Base-by-base conservation (phyloP, 306 rosid species). In the Casuarina glauca region DNA sequence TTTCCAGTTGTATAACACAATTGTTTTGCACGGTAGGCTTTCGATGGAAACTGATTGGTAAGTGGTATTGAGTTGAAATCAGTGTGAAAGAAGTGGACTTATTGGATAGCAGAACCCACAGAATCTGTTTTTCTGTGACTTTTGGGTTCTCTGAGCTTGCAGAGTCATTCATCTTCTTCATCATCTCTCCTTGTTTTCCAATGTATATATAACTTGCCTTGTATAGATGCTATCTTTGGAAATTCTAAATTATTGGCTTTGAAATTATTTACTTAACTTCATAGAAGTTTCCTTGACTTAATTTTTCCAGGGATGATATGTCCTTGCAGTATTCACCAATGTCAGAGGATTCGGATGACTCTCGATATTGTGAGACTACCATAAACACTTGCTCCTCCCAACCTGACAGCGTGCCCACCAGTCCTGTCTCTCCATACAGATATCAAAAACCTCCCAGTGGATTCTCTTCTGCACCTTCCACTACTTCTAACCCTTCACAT, bases 311-410 rank as follows among this genome's bases (percentile, higher is more conserved):
- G 88, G 99, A 95, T 85, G 97, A 95, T 52, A 80, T 93, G 89
- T 82, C 87, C 60, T 76, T 81, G 39, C 97, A 91, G 74, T 93
- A 93, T 83, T 95, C 98, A 70, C 99, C 98, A 0, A 93, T 95
- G 99, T 95, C 97, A n/a, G 99, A 95, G 82, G 99, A 95, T 83
- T 93, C 90, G 0, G 97, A 91, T 54, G 99, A 95, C 83, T 81
- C 91, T 4, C 86, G 91, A 58, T 95, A 83, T 78, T 92, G 90
- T 9, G 99, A 95, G 77, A 85, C 79, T 39, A 75, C 88, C 3
- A 46, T 82, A 41, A 90, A 82, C 78, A 77, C 85, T 50, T 87
- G 88, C 72, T 78, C 96, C 46, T 84, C 87, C 78, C 91, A 83
- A 66, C 89, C 88, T 0, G 99, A 95, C 63, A 91, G 93, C 46